phyloP scores from a whole-genome alignment of 768 basidiomycete genomes.

The Cyathus striatus region DNA sequence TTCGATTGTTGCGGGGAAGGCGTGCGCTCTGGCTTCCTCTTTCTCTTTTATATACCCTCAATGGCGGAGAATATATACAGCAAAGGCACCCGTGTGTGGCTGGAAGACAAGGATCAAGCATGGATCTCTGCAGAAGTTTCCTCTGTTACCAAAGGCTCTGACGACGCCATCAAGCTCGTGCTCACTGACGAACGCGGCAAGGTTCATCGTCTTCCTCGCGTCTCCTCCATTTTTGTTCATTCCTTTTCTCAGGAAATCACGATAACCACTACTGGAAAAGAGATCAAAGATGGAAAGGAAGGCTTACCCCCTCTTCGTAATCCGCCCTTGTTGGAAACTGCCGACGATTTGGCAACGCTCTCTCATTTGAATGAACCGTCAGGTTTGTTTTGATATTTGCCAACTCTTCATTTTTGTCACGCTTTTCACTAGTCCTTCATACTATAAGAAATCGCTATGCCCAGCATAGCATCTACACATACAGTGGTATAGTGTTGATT shows the following conservation, averaged over 20 bases:
- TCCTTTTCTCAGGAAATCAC: conserved; percentile 56
- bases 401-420: conserved; percentile 2
- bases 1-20: conserved; percentile 23
- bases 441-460: conserved; percentile 96
- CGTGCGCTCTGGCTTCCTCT: background rate
- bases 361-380: conserved; percentile 98
- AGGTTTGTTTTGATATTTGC: conserved; percentile 44
- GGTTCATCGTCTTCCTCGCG: conserved; percentile 43
- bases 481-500: conserved; percentile 97
- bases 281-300: conserved; percentile 75
- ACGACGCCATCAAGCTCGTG: conserved; percentile 75
- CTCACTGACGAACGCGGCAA: conserved; percentile 92
- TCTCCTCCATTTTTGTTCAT: conserved; percentile 6
- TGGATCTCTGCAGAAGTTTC: conserved; percentile 90
- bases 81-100: conserved; percentile 89
- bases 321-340: conserved; percentile 92
- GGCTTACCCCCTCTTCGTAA: conserved; percentile 91
- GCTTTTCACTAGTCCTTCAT: conserved; percentile 66
- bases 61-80: conserved; percentile 93
- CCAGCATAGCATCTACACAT: conserved; percentile 97
- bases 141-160: conserved; percentile 54
- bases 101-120: conserved; percentile 89
- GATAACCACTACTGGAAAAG: conserved; percentile 74
- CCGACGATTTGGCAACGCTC: conserved; percentile 96
- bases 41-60: conserved; percentile 15